Conservation (phyloP, 148 eudicot species). For the Chenopodium berlandieri region DNA sequence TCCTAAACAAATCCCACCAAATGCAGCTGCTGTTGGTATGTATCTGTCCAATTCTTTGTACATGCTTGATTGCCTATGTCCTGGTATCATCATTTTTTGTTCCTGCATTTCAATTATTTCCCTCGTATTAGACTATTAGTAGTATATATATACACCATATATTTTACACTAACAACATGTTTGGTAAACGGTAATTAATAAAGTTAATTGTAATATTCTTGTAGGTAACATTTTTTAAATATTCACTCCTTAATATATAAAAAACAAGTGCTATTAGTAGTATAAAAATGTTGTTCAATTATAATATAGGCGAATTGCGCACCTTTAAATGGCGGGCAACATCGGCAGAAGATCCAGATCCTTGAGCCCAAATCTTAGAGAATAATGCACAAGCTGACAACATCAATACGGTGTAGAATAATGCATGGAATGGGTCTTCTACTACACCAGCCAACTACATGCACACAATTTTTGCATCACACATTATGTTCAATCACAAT, state of each 20-base stretch:
- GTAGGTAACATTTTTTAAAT: too few relatives aligned
- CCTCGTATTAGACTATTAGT: neutral
- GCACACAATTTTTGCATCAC: neutral
- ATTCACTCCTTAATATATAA: too few relatives aligned
- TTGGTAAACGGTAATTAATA: too few relatives aligned
- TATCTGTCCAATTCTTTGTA: slow-evolving; percentile 55
- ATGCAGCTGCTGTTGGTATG: slow-evolving; percentile 41
- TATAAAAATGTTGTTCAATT: too few relatives aligned
- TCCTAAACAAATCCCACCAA: slow-evolving; percentile 36
- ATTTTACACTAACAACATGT: too few relatives aligned
- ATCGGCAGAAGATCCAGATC: slow-evolving; percentile 73
- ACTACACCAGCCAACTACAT: slow-evolving; percentile 56
- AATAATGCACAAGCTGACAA: slow-evolving; percentile 69
- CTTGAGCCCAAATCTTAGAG: slow-evolving; percentile 73
- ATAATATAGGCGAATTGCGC: neutral
- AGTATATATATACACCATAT: too few relatives aligned
- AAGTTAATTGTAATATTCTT: too few relatives aligned
- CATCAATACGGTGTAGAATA: slow-evolving; percentile 62
- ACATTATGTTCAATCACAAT: neutral
- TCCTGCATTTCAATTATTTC: slow-evolving; percentile 32
- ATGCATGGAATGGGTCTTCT: slow-evolving; percentile 69
- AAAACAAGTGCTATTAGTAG: too few relatives aligned
- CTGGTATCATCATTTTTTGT: slow-evolving; percentile 73
- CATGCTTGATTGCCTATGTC: slow-evolving; percentile 40
- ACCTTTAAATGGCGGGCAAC: slow-evolving; percentile 77